Evolutionary conservation across 2,329 filamentous ascomycete species (phyloP).

Genomic region (Ceratocystis eucalypticola): DNA sequence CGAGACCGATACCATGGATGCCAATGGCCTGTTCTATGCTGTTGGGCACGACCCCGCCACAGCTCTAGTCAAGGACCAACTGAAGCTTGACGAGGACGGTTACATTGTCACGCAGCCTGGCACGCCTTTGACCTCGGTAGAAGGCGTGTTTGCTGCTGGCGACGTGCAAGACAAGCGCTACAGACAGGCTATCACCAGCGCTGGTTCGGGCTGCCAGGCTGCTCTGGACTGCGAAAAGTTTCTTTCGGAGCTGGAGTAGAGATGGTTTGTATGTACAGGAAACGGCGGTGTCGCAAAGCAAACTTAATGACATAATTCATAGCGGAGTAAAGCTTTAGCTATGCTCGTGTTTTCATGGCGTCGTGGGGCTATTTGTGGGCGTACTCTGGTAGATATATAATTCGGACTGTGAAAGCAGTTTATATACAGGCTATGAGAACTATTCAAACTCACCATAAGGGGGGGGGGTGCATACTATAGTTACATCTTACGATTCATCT

Average conservation of each 20-base stretch:
- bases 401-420: neutral
- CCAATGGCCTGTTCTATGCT: conserved; percentile 92
- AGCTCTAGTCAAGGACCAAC: conserved; percentile 73
- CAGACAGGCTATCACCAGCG: conserved; percentile 93
- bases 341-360: neutral
- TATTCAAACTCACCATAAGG: too few species aligned
- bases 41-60: conserved; percentile 95
- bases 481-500: too few species aligned
- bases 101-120: conserved; percentile 86
- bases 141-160: conserved; percentile 90
- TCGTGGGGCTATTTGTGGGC: neutral
- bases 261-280: neutral
- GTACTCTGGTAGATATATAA: neutral
- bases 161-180: conserved; percentile 99
- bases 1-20: conserved; percentile 67
- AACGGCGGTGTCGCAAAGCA: neutral
- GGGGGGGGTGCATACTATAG: too few species aligned
- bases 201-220: conserved; percentile 88
- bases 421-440: neutral
- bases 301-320: conserved; percentile 4
- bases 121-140: conserved; percentile 72
- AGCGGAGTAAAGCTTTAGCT: conserved; percentile 12
- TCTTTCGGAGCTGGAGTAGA: conserved; percentile 59
- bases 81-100: conserved; percentile 77
- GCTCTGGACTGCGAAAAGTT: conserved; percentile 93